Evolutionary conservation across 208 protist genomes (phyloP).

Genomic region (Leishmania guyanensis): DNA sequence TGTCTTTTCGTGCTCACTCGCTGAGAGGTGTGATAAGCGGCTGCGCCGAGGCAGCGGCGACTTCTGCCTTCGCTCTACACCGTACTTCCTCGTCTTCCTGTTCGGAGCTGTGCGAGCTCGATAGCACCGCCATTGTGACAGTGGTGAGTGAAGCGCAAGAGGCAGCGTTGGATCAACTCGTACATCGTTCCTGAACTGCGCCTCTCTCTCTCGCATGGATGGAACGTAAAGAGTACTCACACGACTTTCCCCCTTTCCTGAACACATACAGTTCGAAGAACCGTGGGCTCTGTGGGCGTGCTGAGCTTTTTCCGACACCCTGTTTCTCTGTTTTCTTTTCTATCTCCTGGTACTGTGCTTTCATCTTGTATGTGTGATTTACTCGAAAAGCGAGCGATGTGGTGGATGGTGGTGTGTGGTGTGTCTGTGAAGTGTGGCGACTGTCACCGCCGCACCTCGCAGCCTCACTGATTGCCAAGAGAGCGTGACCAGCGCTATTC

Average conservation of each 20-base stretch:
- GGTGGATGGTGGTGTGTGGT: background rate
- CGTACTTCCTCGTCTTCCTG: background rate
- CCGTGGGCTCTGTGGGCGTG: background rate
- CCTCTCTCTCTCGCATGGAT: background rate
- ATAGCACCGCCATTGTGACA: constrained; percentile 24
- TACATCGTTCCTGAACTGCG: background rate
- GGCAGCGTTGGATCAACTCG: background rate
- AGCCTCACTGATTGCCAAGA: background rate
- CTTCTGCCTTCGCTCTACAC: background rate
- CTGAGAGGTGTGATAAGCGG: background rate
- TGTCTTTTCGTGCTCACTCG: background rate
- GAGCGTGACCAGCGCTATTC: background rate
- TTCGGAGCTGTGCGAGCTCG: background rate
- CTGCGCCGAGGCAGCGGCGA: background rate
- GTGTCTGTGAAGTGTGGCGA: background rate
- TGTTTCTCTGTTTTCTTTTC: no score
- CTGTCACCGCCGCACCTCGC: background rate
- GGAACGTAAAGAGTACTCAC: background rate
- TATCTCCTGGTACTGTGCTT: background rate
- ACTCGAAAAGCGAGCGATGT: background rate
- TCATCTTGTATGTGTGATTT: background rate
- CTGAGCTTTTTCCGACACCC: background rate
- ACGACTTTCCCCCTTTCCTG: background rate
- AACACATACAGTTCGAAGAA: background rate
- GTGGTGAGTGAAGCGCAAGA: constrained; percentile 21